A percentile compares a stretch with the other conserved stretches of the same genome.
Evolutionary conservation across 2,329 filamentous ascomycete species (phyloP).

Genomic region (Aspergillus sp.): DNA sequence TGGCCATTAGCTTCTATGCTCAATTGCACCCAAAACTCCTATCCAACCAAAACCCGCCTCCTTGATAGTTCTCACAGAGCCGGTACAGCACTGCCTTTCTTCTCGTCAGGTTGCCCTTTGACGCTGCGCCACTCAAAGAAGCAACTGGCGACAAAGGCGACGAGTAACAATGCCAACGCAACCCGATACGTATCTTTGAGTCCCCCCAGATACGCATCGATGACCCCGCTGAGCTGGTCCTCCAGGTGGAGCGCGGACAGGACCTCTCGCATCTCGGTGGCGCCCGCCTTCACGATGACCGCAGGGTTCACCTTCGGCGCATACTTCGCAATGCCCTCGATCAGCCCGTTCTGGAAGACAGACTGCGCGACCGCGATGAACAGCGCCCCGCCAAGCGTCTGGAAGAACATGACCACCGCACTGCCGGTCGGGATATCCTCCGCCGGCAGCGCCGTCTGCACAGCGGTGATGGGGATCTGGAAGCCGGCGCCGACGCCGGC

Average conservation of each 20-base stretch:
- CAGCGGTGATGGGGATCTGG: constrained; percentile 37
- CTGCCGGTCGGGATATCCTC: constrained; percentile 36
- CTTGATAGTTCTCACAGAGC: not conserved
- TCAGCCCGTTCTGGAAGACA: constrained; percentile 51
- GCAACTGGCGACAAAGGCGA: constrained; percentile 17
- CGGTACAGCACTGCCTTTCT: not conserved
- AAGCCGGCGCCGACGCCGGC: constrained; percentile 36
- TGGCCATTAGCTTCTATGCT: no score
- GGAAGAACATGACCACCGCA: constrained; percentile 36
- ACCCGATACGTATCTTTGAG: constrained; percentile 20
- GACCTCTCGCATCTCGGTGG: constrained; percentile 18
- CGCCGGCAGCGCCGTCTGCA: constrained; percentile 33
- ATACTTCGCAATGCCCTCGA: constrained; percentile 26
- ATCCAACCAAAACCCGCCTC: no score
- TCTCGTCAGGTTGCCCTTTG: constrained; percentile 9
- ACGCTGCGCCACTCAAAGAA: constrained; percentile 27
- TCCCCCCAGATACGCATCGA: constrained; percentile 21
- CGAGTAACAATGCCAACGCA: constrained; percentile 18
- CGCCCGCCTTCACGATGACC: constrained; percentile 15
- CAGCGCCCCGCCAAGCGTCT: constrained; percentile 42
- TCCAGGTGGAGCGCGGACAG: constrained; percentile 7
- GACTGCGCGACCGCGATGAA: constrained; percentile 54
- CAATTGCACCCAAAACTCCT: no score
- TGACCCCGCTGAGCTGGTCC: constrained; percentile 17
- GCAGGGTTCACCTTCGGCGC: constrained; percentile 5